Conservation (phyloP, 129 eudicot genomes). For the Flaveria robusta region DNA sequence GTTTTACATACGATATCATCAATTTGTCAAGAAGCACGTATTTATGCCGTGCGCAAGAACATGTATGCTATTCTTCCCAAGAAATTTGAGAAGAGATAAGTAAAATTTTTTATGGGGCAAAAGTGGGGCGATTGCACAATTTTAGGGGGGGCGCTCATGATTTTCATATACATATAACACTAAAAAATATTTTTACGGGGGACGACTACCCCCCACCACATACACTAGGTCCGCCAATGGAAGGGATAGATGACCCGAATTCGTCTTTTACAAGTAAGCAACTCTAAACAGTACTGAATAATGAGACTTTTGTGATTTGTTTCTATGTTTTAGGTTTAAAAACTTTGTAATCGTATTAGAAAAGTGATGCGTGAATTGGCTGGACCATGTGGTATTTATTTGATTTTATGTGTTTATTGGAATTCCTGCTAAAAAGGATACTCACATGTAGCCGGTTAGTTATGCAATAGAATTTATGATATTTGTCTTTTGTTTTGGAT, state of each 20-base stretch:
- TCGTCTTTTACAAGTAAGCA: constrained; percentile 49
- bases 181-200: too few species aligned
- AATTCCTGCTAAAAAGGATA: background rate
- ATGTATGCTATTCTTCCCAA: constrained; percentile 55
- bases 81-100: constrained; percentile 59
- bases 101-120: too few species aligned
- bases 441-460: constrained; percentile 3
- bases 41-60: constrained; percentile 38
- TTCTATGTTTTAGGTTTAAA: background rate
- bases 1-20: constrained; percentile 44
- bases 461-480: background rate
- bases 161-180: too few species aligned
- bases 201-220: too few species aligned
- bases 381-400: background rate
- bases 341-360: constrained; percentile 1
- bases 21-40: constrained; percentile 61
- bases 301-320: background rate
- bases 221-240: too few species aligned
- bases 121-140: too few species aligned
- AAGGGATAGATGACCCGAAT: constrained; percentile 50
- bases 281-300: background rate
- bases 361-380: background rate
- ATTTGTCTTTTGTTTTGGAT: constrained; percentile 7
- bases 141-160: too few species aligned
- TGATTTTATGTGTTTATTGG: background rate